Conservation (phyloP, 2,329 filamentous ascomycete genomes). For the Venturia nashicola region DNA sequence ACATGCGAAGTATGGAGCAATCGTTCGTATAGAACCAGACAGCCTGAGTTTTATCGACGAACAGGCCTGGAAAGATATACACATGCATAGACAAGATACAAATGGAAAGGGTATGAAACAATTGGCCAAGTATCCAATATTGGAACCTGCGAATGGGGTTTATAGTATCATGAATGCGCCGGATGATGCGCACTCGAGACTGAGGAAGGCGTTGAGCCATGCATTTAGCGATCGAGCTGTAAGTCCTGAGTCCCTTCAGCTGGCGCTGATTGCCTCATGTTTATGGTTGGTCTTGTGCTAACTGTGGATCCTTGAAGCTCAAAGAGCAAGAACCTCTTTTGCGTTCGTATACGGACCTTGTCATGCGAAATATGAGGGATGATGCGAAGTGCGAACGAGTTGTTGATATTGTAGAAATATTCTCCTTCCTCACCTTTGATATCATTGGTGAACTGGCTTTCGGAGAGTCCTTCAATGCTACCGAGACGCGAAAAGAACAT, state of each 20-base stretch:
- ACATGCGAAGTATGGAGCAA: constrained; percentile 14
- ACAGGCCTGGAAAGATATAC: constrained; percentile 17
- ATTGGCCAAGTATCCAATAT: background rate
- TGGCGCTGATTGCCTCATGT: background rate
- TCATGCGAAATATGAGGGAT: constrained; percentile 6
- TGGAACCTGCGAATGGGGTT: background rate
- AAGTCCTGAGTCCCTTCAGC: background rate
- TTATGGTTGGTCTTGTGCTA: background rate
- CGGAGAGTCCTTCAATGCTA: constrained; percentile 10
- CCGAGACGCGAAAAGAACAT: background rate
- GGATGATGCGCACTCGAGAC: constrained; percentile 9
- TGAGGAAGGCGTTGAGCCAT: constrained; percentile 9
- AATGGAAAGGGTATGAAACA: background rate
- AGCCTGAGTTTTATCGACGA: constrained; percentile 14
- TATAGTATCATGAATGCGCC: background rate
- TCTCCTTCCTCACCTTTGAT: constrained; percentile 11
- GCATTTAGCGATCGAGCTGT: constrained; percentile 10
- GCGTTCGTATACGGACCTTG: constrained; percentile 5
- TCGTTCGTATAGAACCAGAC: constrained; percentile 16
- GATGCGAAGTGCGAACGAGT: background rate
- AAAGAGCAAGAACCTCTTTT: constrained; percentile 9
- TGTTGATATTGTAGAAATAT: constrained; percentile 7
- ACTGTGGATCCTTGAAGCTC: background rate
- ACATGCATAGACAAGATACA: constrained; percentile 13
- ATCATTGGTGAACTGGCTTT: constrained; percentile 10